phyloP scores from a whole-genome alignment of 345 rosid species.

The Populus nigra region DNA sequence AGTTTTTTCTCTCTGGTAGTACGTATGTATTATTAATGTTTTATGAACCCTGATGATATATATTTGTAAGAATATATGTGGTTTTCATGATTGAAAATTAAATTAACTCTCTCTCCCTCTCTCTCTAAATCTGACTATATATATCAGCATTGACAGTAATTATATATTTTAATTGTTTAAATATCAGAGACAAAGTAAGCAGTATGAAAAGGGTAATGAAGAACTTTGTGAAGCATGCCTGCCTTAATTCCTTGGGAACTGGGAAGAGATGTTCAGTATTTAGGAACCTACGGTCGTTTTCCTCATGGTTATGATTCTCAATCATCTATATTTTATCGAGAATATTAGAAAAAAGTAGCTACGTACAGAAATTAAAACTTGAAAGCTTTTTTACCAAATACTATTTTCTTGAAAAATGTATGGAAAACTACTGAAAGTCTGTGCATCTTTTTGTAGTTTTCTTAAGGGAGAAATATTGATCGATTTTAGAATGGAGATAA shows the following conservation, averaged over 20 bases:
- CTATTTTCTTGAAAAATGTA: no score
- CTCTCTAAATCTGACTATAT: background rate
- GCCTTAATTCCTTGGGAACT: background rate
- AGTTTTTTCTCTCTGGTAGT: background rate
- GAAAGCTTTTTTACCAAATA: no score
- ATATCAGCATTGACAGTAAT: background rate
- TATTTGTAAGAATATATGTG: conserved; percentile 25
- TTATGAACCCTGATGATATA: conserved; percentile 14
- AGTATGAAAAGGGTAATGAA: background rate
- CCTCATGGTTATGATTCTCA: background rate
- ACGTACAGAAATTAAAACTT: no score
- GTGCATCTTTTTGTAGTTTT: no score
- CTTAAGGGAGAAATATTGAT: background rate
- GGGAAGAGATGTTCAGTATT: background rate
- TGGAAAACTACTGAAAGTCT: no score
- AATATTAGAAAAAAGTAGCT: no score
- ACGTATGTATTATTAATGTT: conserved; percentile 6
- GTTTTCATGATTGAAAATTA: conserved; percentile 22
- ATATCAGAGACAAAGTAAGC: background rate
- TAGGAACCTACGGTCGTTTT: background rate
- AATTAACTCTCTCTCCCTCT: background rate
- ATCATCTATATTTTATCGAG: background rate
- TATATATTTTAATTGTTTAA: background rate
- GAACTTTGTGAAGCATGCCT: background rate
- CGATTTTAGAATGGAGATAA: background rate